Evolutionary conservation across 2,329 filamentous ascomycete genomes (phyloP).

Genomic region (Ophioceras dolichostomum): DNA sequence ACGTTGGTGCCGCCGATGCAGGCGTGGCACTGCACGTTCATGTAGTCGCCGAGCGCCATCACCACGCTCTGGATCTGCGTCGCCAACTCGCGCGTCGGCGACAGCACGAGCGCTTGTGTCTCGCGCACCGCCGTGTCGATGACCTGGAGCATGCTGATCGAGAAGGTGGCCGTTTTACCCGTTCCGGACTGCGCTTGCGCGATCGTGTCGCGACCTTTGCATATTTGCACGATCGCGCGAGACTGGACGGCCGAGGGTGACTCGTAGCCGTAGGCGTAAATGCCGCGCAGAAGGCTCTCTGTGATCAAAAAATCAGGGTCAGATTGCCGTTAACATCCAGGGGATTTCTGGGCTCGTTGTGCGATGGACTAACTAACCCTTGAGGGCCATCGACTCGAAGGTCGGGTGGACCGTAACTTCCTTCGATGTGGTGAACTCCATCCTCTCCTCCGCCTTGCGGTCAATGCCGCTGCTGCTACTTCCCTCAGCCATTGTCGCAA

Average conservation of each 20-base stretch:
- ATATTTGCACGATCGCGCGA: slow-evolving; percentile 95
- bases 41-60: slow-evolving; percentile 97
- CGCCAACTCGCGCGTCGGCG: slow-evolving; percentile 94
- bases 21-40: slow-evolving; percentile 98
- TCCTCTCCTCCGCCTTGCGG: slow-evolving; percentile 85
- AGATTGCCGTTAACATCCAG: neutral
- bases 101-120: slow-evolving; percentile 96
- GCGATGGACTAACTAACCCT: slow-evolving; percentile 36
- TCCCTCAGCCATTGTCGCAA: slow-evolving; percentile 82
- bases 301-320: slow-evolving; percentile 4
- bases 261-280: slow-evolving; percentile 98
- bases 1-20: slow-evolving; percentile 98
- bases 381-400: slow-evolving; percentile 92
- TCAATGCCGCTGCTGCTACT: slow-evolving; percentile 52
- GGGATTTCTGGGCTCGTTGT: slow-evolving; percentile 1
- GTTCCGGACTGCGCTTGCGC: slow-evolving; percentile 98
- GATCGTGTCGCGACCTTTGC: slow-evolving; percentile 97
- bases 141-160: slow-evolving; percentile 97
- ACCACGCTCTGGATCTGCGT: slow-evolving; percentile 99
- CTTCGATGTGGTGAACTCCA: slow-evolving; percentile 97
- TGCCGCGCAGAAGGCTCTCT: slow-evolving; percentile 91
- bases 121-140: slow-evolving; percentile 90
- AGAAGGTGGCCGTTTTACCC: slow-evolving; percentile 99
- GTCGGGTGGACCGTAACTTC: slow-evolving; percentile 93
- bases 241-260: slow-evolving; percentile 96